Evolutionary conservation across 2,329 filamentous ascomycete genomes (phyloP).

Genomic region (Cercospora sp.): DNA sequence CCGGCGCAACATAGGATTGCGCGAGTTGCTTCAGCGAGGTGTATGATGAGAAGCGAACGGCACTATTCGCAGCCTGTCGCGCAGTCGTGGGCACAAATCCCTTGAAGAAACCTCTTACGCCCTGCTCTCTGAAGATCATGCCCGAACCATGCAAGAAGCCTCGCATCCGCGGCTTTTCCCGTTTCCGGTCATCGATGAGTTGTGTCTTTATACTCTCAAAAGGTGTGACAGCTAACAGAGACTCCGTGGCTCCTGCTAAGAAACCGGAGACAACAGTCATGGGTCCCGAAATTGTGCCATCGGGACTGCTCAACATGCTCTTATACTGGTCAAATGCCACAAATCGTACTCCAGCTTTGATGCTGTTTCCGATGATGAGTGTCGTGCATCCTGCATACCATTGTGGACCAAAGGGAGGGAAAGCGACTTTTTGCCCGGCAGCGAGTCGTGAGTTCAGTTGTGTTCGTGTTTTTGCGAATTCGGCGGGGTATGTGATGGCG

Average conservation of each 20-base stretch:
- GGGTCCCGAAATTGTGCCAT: slow-evolving; percentile 87
- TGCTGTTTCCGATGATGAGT: slow-evolving; percentile 90
- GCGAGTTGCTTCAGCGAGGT: slow-evolving; percentile 88
- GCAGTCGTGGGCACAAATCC: slow-evolving; percentile 94
- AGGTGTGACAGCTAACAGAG: slow-evolving; percentile 87
- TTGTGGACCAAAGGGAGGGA: slow-evolving; percentile 87
- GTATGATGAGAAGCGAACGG: slow-evolving; percentile 90
- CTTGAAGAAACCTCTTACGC: slow-evolving; percentile 90
- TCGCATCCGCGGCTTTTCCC: slow-evolving; percentile 77
- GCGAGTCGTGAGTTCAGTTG: slow-evolving; percentile 86
- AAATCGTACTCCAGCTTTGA: slow-evolving; percentile 95
- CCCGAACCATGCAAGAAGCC: slow-evolving; percentile 89
- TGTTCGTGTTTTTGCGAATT: slow-evolving; percentile 93
- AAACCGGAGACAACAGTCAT: slow-evolving; percentile 91
- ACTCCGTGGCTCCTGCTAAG: slow-evolving; percentile 91
- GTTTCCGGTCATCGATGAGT: slow-evolving; percentile 94
- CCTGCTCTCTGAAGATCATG: slow-evolving; percentile 84
- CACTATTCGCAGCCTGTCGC: slow-evolving; percentile 90
- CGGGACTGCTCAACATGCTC: slow-evolving; percentile 71
- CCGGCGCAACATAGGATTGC: slow-evolving; percentile 87
- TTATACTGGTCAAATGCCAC: slow-evolving; percentile 97
- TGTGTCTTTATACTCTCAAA: slow-evolving; percentile 99
- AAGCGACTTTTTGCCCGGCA: slow-evolving; percentile 83
- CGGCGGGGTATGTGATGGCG: slow-evolving; percentile 89
- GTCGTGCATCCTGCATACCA: slow-evolving; percentile 99